These are phyloP conservation scores for Jaminaea rosea DNA, from an alignment of 1,284 basidiomycete genomes.

Conservation along the genomic window DNA sequence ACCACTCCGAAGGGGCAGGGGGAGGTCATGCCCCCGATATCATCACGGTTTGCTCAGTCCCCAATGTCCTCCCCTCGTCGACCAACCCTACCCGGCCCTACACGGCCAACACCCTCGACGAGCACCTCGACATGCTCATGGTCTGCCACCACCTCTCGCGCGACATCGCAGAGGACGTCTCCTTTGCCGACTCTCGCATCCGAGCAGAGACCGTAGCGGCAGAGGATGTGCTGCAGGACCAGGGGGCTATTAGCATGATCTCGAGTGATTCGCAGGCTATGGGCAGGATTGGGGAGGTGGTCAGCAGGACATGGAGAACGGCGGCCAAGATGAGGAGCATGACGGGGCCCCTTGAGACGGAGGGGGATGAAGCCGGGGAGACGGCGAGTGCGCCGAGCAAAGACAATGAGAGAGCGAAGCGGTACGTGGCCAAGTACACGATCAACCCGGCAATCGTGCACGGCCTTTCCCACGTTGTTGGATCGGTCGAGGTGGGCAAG, in stretches of 20 bases:
- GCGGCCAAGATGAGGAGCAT: slow-evolving; percentile 85
- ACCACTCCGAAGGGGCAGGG: slow-evolving; percentile 42
- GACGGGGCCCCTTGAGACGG: slow-evolving; percentile 59
- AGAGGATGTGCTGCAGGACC: slow-evolving; percentile 91
- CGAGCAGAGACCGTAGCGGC: slow-evolving; percentile 93
- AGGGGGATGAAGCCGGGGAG: slow-evolving; percentile 51
- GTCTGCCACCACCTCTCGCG: slow-evolving; percentile 52
- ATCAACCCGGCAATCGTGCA: slow-evolving; percentile 97
- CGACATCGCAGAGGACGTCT: slow-evolving; percentile 68
- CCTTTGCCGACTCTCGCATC: slow-evolving; percentile 95
- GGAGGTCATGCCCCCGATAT: slow-evolving; percentile 98
- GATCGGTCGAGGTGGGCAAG: slow-evolving; percentile 70
- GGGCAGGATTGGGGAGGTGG: slow-evolving; percentile 87
- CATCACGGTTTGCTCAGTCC: slow-evolving; percentile 81
- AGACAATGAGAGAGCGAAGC: slow-evolving; percentile 93
- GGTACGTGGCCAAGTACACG: slow-evolving; percentile 93
- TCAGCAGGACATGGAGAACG: slow-evolving; percentile 88
- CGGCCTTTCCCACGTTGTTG: slow-evolving; percentile 79
- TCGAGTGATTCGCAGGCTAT: slow-evolving; percentile 93
- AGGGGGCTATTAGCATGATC: slow-evolving; percentile 88
- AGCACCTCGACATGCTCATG: slow-evolving; percentile 98
- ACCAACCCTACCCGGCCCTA: slow-evolving; percentile 96
- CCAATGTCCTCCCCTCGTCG: slow-evolving; percentile 90
- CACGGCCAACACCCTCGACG: slow-evolving; percentile 83
- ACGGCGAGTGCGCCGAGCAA: slow-evolving; percentile 45